Conservation (phyloP, 345 rosid genomes). For the Salix dunnii region DNA sequence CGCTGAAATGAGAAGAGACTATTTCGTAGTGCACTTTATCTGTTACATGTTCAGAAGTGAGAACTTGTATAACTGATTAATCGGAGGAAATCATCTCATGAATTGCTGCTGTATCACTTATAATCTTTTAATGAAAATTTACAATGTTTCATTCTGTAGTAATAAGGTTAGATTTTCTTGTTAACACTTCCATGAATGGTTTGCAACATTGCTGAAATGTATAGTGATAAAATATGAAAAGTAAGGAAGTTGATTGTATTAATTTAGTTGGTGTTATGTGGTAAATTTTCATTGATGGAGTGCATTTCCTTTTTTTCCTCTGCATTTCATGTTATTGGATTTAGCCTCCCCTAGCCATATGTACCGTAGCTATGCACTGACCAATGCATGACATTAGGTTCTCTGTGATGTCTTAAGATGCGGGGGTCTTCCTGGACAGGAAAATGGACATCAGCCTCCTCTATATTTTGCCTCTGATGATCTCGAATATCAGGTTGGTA, state of each 20-base stretch:
- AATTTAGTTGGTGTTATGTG: neutral
- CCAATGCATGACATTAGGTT: slow-evolving; percentile 27
- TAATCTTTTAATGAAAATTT: neutral
- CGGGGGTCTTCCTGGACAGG: slow-evolving; percentile 37
- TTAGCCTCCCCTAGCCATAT: neutral
- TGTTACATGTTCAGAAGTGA: neutral
- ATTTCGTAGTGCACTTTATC: neutral
- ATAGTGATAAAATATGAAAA: neutral
- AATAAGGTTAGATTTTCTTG: neutral
- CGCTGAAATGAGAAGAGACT: neutral
- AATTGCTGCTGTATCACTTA: neutral
- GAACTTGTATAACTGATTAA: neutral
- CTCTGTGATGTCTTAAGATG: slow-evolving; percentile 45
- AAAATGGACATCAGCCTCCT: slow-evolving; percentile 33
- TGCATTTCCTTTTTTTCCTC: neutral
- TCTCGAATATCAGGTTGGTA: slow-evolving; percentile 47
- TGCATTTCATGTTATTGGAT: neutral
- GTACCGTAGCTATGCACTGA: slow-evolving; percentile 1
- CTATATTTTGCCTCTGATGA: slow-evolving; percentile 51
- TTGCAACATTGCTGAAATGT: neutral
- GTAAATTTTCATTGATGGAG: neutral
- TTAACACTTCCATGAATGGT: neutral
- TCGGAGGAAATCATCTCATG: neutral
- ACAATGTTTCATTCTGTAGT: neutral
- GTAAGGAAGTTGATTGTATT: neutral